Evolutionary conservation across 1,284 basidiomycete genomes (phyloP), one percentile per base, ranked within the genome.

Genomic region (Vanrija pseudolonga): DNA sequence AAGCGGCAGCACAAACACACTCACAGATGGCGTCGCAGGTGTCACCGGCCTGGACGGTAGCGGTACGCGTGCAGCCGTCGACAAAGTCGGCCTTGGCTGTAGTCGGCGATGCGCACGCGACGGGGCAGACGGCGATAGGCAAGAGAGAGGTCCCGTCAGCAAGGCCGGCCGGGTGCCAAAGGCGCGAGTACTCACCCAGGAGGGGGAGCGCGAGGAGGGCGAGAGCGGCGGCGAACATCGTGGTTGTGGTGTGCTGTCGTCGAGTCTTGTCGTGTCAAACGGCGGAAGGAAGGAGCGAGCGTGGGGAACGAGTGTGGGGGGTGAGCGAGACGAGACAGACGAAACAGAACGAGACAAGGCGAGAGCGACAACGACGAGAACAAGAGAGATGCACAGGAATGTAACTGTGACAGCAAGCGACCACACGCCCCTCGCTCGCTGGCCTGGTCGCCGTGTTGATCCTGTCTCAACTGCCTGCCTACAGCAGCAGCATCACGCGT

Each of bases 1-100:
- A 7, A 3, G 6, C 28, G 7, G 28, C 6, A 11, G 28, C 28
- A 12, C 28, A 32, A 5, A 32, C 14, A 19, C 3, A 72, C 76
- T 65, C 51, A 76, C 74, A 77, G 65, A 78, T 75, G 15, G 56
- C 61, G 60, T 78, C 76, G 57, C 76, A 78, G 39, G 74, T 76
- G 63, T 78, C 75, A 23, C 72, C 73, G 14, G 56, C 57, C 8
- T 55, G 55, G 36, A 78, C 69, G 44, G 67, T 73, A 47, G 74
- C 74, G 46, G 64, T 68, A 42, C 76, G 66, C 11, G 74, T 71
- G 56, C 76, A 78, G 32, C 47, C 39, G n/a, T 53, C 53, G 17
- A 36, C 24, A 49, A 49, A 37, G 32, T 50, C 41, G 43, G 57
- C 57, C 37, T 28, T 44, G 43, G 19, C 52, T 55, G 57, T 7